These are phyloP conservation scores for Exserohilum turcica DNA, from an alignment of 2,329 filamentous ascomycete genomes.

Conservation along the genomic window DNA sequence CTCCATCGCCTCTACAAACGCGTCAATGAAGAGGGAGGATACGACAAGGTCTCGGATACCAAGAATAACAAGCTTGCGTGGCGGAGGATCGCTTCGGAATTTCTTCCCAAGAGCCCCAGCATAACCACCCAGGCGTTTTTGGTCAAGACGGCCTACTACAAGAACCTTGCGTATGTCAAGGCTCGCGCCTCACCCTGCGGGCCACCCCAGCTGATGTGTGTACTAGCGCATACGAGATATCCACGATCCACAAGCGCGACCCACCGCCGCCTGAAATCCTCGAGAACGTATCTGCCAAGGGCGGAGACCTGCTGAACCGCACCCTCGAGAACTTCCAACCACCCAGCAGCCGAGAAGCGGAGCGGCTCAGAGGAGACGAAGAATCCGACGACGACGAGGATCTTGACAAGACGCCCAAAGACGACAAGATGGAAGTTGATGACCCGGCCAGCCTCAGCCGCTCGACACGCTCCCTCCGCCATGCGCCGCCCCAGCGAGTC, in stretches of 20 bases:
- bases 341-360: constrained; percentile 55
- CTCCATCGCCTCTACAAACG: constrained; percentile 78
- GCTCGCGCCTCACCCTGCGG: background rate
- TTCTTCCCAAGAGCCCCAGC: constrained; percentile 73
- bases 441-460: constrained; percentile 54
- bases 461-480: constrained; percentile 62
- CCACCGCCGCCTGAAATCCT: constrained; percentile 87
- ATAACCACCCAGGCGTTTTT: constrained; percentile 83
- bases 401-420: constrained; percentile 54
- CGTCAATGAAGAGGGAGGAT: constrained; percentile 78
- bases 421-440: constrained; percentile 57
- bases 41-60: constrained; percentile 72
- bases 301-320: constrained; percentile 76
- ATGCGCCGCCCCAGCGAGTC: constrained; percentile 82
- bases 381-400: constrained; percentile 55
- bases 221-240: constrained; percentile 76
- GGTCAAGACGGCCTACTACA: constrained; percentile 87
- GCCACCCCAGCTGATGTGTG: constrained; percentile 8
- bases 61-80: constrained; percentile 83
- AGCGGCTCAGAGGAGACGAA: constrained; percentile 58
- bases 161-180: constrained; percentile 69
- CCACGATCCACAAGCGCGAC: constrained; percentile 74
- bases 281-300: constrained; percentile 79
- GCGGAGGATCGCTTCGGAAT: constrained; percentile 77
- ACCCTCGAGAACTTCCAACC: constrained; percentile 75